A percentile compares a stretch with the other conserved stretches of the same genome.
phyloP scores from a whole-genome alignment of 2,329 filamentous ascomycete genomes.

The Alternaria conjuncta region DNA sequence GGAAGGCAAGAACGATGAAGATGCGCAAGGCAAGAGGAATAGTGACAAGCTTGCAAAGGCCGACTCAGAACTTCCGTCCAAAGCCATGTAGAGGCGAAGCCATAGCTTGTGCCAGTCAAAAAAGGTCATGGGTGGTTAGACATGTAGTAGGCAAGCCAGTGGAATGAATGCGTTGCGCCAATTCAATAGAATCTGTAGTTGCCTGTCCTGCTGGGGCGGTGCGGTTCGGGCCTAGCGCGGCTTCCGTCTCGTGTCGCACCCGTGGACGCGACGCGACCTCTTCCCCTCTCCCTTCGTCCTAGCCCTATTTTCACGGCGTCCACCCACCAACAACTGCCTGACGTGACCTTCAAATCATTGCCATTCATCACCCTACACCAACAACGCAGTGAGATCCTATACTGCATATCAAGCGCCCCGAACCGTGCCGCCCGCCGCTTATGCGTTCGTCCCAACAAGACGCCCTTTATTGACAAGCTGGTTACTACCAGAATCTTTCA shows the following conservation, averaged over 20 bases:
- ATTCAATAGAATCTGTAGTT: neutral
- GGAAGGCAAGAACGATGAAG: neutral
- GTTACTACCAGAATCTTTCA: neutral
- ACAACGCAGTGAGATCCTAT: neutral
- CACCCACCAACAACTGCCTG: neutral
- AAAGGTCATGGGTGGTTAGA: neutral
- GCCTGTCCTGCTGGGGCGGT: neutral
- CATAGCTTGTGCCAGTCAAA: neutral
- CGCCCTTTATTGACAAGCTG: neutral
- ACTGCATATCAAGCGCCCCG: neutral
- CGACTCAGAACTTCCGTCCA: neutral
- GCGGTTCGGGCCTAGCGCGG: neutral
- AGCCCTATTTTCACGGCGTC: neutral
- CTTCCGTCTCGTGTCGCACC: neutral
- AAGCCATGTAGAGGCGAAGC: neutral
- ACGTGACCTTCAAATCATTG: neutral
- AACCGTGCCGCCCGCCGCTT: neutral
- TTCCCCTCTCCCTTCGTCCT: neutral
- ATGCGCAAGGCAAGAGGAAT: neutral
- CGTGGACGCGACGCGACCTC: neutral
- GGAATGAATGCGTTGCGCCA: neutral
- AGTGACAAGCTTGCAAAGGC: neutral
- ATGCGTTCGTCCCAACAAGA: neutral
- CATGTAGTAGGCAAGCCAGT: neutral
- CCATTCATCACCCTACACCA: neutral